phyloP scores from a whole-genome alignment of 2,329 filamentous ascomycete species.

The Claviceps pazoutovae region DNA sequence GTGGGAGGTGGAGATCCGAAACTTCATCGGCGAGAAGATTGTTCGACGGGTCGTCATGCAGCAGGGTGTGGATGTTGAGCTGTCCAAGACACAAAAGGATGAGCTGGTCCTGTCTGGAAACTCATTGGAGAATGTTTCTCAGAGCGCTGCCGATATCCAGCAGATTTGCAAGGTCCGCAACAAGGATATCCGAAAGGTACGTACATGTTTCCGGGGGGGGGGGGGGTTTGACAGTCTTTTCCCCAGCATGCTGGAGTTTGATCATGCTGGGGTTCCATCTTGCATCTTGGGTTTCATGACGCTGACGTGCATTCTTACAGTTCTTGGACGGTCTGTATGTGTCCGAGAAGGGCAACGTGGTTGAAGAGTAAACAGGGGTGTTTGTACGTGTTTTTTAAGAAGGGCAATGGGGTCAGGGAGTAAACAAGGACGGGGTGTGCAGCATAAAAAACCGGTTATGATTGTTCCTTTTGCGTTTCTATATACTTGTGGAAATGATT shows the following conservation, averaged over 20 bases:
- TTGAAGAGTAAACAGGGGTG: conserved; percentile 40
- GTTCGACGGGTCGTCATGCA: conserved; percentile 85
- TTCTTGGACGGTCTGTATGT: conserved; percentile 99
- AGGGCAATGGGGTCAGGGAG: conserved; percentile 80
- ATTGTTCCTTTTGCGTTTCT: conserved; percentile 44
- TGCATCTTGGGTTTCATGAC: not conserved
- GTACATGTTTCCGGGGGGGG: conserved; percentile 8
- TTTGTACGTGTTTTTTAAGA: conserved; percentile 82
- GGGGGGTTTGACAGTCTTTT: too few relatives aligned
- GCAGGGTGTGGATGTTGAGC: conserved; percentile 76
- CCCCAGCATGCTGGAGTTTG: too few relatives aligned
- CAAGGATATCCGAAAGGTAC: conserved; percentile 99
- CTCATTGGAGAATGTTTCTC: conserved; percentile 93
- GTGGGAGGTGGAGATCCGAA: conserved; percentile 94
- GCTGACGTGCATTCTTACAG: conserved; percentile 30
- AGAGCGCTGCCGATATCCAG: conserved; percentile 97
- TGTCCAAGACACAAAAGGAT: conserved; percentile 91
- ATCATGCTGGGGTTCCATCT: too few relatives aligned
- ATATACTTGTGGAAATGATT: too few relatives aligned
- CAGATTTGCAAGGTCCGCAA: conserved; percentile 99
- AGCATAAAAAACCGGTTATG: conserved; percentile 22
- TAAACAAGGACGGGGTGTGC: conserved; percentile 16
- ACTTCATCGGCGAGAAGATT: conserved; percentile 99
- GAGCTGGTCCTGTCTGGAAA: conserved; percentile 88
- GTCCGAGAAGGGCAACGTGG: conserved; percentile 94